Percentiles rank a stretch among this genome's conserved stretches.
These are phyloP conservation scores for Neofusicoccum ribis DNA, from an alignment of 2,329 filamentous ascomycete genomes.

Conservation along the genomic window DNA sequence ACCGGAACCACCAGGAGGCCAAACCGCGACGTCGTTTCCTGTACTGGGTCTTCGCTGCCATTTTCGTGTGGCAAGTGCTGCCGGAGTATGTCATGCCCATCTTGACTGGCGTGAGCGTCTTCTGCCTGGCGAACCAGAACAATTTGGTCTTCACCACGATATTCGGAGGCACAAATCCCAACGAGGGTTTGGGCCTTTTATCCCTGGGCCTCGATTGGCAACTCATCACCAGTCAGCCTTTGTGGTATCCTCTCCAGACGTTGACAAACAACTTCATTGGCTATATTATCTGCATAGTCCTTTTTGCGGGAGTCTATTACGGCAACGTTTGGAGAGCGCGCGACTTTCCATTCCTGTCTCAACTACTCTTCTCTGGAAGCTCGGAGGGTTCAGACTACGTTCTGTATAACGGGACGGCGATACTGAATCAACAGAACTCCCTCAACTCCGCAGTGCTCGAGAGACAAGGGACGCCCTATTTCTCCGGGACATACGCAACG, in stretches of 20 bases:
- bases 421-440: slow-evolving; percentile 32
- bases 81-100: slow-evolving; percentile 16
- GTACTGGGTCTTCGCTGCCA: slow-evolving; percentile 28
- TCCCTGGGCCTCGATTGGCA: slow-evolving; percentile 79
- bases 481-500: slow-evolving; percentile 32
- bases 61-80: slow-evolving; percentile 21
- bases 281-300: too few relatives aligned
- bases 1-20: background rate
- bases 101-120: slow-evolving; percentile 14
- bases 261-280: too few relatives aligned
- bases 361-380: slow-evolving; percentile 22
- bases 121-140: slow-evolving; percentile 25
- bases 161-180: slow-evolving; percentile 52
- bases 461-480: slow-evolving; percentile 42
- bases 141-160: slow-evolving; percentile 49
- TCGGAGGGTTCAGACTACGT: slow-evolving; percentile 29
- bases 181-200: slow-evolving; percentile 48
- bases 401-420: slow-evolving; percentile 18
- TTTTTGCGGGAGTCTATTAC: slow-evolving; percentile 38
- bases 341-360: slow-evolving; percentile 30
- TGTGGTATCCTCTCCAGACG: too few relatives aligned
- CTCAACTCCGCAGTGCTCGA: slow-evolving; percentile 40
- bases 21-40: slow-evolving; percentile 29
- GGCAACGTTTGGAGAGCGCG: slow-evolving; percentile 44
- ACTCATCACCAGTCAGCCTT: slow-evolving; percentile 25